Evolutionary conservation across 352 stramenopile species (phyloP).

Genomic region (Pythium coloratum): DNA sequence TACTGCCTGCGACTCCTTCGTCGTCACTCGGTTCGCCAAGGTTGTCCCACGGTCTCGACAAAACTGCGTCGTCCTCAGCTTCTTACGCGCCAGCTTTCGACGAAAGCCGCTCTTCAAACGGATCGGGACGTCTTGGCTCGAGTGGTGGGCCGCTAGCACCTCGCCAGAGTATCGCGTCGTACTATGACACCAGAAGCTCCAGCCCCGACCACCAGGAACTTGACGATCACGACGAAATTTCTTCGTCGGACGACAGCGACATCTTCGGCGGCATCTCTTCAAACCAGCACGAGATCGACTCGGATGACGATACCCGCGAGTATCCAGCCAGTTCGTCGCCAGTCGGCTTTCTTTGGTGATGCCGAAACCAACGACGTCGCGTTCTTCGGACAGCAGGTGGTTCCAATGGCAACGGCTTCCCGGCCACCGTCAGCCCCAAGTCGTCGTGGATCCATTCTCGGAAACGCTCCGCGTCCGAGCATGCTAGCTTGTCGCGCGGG

Average conservation of each 20-base stretch:
- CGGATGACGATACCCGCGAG: not conserved
- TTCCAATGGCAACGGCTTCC: not conserved
- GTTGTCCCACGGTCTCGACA: slow-evolving; percentile 19
- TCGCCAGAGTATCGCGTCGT: slow-evolving; percentile 15
- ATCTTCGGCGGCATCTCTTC: slow-evolving; percentile 3
- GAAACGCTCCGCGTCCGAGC: slow-evolving; percentile 14
- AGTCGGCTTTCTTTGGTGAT: slow-evolving; percentile 22
- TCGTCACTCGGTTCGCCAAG: slow-evolving; percentile 11
- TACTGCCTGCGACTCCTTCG: slow-evolving; percentile 16
- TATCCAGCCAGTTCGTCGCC: not conserved
- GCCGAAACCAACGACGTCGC: not conserved
- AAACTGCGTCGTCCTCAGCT: slow-evolving; percentile 25
- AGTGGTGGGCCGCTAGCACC: slow-evolving; percentile 14
- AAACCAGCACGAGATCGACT: slow-evolving; percentile 8
- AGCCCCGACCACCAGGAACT: not conserved
- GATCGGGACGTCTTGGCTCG: slow-evolving; percentile 3
- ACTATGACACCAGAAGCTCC: slow-evolving; percentile 5
- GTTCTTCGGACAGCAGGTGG: slow-evolving; percentile 24
- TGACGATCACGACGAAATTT: slow-evolving; percentile 15
- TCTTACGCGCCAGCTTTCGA: slow-evolving; percentile 16
- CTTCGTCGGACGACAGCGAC: slow-evolving; percentile 21
- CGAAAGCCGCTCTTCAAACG: slow-evolving; percentile 19
- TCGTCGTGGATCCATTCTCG: slow-evolving; percentile 15
- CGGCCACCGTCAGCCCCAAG: not conserved
- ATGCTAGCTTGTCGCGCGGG: slow-evolving; percentile 6